Base-by-base conservation (phyloP, 768 basidiomycete genomes). In the Mrakia hoshinonis region DNA sequence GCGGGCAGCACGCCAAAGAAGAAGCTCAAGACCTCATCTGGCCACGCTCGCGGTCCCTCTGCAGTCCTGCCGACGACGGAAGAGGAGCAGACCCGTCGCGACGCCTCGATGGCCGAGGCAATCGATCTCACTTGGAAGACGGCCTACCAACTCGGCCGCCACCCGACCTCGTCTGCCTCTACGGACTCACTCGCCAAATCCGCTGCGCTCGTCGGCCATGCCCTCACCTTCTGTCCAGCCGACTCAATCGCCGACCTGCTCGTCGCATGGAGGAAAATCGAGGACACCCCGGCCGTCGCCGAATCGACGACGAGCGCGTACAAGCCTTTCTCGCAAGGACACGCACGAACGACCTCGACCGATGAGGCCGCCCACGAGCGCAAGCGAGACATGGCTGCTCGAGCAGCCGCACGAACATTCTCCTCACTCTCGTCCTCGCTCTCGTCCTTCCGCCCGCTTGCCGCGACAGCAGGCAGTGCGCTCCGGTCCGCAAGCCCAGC, bases 61-160 rank as follows among this genome's bases (percentile, higher is more conserved):
- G 34, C 46, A 64, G 43, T 38, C 58, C 12, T 31, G 22, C 9
- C 58, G 18, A n/a, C 22, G 58, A 61, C 31, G 34, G 36, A 61
- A 11, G 34, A 61, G 58, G 31, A 43, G 22, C 13, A 20, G 15
- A 36, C 9, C 22, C 47, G 39, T 7, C n/a, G 26, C 64, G 43
- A 34, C 24, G 18, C 13, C 10, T 13, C 65, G 6, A 31, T 36
- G 48, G 54, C 49, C 66, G 79, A 89, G 72, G 89, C 88, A 1
- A 84, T 84, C 60, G 88, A 92, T 74, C 88, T 93, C 46, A 91
- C 89, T 74, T 98, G 94, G 94, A 86, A 89, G 34, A 86, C 89
- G 2, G 92, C 90, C 77, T 91, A 88, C 80, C 88, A 91, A 79
- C 85, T 98, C 2, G 94, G 91, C 20, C 85, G 88, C 71, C 89